Evolutionary conservation across 2,329 filamentous ascomycete genomes (phyloP).

Genomic region (Neofusicoccum umdonicola): DNA sequence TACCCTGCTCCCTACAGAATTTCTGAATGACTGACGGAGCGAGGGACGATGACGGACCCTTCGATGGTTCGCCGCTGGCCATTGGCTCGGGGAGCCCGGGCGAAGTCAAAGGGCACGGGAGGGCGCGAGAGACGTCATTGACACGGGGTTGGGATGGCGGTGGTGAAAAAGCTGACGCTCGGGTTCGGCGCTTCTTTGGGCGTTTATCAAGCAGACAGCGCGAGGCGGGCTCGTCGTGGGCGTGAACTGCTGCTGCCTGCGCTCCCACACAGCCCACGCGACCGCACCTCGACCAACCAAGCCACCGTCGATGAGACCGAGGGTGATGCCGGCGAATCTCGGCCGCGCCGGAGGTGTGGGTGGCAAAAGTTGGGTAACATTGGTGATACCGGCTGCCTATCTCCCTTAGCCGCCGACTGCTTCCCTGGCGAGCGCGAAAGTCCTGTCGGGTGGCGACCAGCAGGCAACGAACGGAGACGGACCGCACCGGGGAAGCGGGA

Average conservation of each 20-base stretch:
- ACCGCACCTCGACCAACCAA: neutral
- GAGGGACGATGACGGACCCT: neutral
- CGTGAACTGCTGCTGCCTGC: neutral
- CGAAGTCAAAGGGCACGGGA: neutral
- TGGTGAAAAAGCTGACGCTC: neutral
- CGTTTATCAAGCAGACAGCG: neutral
- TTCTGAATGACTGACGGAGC: too few species aligned
- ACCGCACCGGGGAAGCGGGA: slow-evolving; percentile 7
- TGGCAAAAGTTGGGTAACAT: neutral
- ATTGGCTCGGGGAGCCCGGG: neutral
- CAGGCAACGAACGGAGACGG: neutral
- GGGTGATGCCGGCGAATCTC: too few species aligned
- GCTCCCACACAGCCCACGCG: neutral
- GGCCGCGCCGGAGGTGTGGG: neutral
- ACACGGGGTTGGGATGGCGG: too few species aligned
- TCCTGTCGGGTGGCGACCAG: neutral
- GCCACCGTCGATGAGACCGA: too few species aligned
- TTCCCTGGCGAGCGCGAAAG: neutral
- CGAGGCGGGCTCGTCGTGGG: neutral
- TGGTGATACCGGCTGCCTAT: neutral
- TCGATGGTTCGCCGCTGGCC: neutral
- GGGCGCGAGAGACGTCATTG: slow-evolving; percentile 1
- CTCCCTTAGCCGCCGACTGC: neutral
- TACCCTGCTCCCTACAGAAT: neutral
- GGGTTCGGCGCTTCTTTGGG: slow-evolving; percentile 9